Conservation (phyloP, 1,284 basidiomycete genomes). For the Ceratobasidium sp. region DNA sequence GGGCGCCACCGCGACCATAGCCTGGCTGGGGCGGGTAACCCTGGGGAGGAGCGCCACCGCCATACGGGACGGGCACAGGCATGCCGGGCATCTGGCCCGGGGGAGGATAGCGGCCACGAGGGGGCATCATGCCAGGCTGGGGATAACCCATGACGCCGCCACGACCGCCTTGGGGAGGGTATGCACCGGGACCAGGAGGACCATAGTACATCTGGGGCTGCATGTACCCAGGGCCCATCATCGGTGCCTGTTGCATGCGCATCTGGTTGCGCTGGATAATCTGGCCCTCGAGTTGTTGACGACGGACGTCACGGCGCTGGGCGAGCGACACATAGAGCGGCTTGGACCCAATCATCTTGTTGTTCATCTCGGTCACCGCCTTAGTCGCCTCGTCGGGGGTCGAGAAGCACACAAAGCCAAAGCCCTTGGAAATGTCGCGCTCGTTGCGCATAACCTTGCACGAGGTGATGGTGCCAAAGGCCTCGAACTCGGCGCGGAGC, state of each 20-base stretch:
- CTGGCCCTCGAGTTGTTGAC: slow-evolving; percentile 98
- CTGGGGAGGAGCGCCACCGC: slow-evolving; percentile 56
- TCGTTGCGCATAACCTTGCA: slow-evolving; percentile 99
- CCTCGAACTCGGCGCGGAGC: slow-evolving; percentile 93
- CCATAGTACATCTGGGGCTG: slow-evolving; percentile 82
- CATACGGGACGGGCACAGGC: slow-evolving; percentile 69
- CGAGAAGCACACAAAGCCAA: slow-evolving; percentile 99
- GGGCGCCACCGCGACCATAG: slow-evolving; percentile 63
- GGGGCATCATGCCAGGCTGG: slow-evolving; percentile 77
- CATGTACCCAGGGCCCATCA: slow-evolving; percentile 78
- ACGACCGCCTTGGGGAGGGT: slow-evolving; percentile 75
- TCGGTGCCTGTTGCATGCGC: slow-evolving; percentile 89
- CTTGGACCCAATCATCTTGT: slow-evolving; percentile 99
- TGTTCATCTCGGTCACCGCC: slow-evolving; percentile 99
- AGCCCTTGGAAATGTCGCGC: slow-evolving; percentile 89
- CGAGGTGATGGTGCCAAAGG: slow-evolving; percentile 96
- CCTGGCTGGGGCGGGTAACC: slow-evolving; percentile 56
- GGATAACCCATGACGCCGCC: slow-evolving; percentile 75
- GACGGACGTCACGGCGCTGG: slow-evolving; percentile 97
- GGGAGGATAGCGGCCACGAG: slow-evolving; percentile 83
- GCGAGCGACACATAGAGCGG: slow-evolving; percentile 99
- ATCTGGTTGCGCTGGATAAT: slow-evolving; percentile 96
- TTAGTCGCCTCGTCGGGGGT: slow-evolving; percentile 99
- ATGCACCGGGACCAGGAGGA: slow-evolving; percentile 50
- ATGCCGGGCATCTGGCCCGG: slow-evolving; percentile 75